Base-by-base conservation (phyloP, 495 filamentous ascomycete species). In the Stereocaulon alpinum region DNA sequence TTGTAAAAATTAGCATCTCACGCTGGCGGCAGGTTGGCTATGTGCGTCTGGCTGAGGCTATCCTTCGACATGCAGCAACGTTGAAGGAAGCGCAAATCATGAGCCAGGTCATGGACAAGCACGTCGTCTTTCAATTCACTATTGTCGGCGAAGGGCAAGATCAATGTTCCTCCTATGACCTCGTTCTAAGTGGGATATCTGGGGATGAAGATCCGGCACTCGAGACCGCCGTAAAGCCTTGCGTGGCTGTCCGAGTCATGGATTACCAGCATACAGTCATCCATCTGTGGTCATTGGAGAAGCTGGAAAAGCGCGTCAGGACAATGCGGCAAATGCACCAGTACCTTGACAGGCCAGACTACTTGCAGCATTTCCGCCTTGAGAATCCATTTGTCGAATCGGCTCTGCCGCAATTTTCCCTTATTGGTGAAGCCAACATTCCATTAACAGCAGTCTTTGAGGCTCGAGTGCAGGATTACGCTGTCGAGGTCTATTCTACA, bases 71-170 rank as follows among this genome's bases (percentile, higher is more conserved):
- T 71, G 92, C 92, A 9, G 83, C 87, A 14, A 82, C 82, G 40
- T 72, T 97, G 43, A 98, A 98, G 70, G 93, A 98, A 69, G 94
- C 92, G 4, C 93, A 98, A 69, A 83, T 98, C 52, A 92, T 98
- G 87, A 96, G 94, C 73, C 89, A 95, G 60, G 89, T 91, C 62
- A 88, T 98, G 80, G 90, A 93, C 64, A 93, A 96, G 72, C 83
- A 83, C 63, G 86, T 96, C 17, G 87, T 92, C 40, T 98, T 98
- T 72, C 93, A 98, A 71, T 97, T 96, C 68, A 86, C 89, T 18
- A 82, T 97, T 58, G 82, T 97, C 30, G 91, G 94, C 61, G 76
- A 86, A 64, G 93, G 93, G 2, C 91, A 97, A 65, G 82, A 84
- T 49, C 81, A 91, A 67, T 88, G 84, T 59, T 97, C 94, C 7